Evolutionary conservation across 169 alveolate genomes (phyloP), one percentile per base, ranked within the genome.

Genomic region (Hammondia hammondi): DNA sequence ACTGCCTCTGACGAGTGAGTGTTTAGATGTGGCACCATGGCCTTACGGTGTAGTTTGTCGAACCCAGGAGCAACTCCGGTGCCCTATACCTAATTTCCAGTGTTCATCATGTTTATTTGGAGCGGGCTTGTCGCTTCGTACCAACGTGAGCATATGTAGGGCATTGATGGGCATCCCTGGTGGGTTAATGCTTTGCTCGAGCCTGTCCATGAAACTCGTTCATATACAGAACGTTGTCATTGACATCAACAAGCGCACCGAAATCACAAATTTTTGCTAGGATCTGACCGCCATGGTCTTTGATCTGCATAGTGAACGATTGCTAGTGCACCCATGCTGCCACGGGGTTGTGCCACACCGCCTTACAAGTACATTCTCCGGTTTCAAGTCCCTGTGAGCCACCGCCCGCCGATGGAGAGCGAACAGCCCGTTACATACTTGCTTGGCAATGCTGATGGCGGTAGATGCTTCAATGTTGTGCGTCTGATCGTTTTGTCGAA

Each of bases 101-200:
- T 52, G 43, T 48, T 32, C 32, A 56, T 7, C 21, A 4, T 32
- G 84, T 6, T n/a, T 2, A 14, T 29, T 17, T 67, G 9, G n/a
- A 0, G n/a, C 19, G n/a, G 46, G n/a, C 9, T 12, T 45, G 12
- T 19, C 37, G 67, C 89, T 46, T 12, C 82, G 2, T 35, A 91
- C 94, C 94, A 91, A 12, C 91, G 57, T 3, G 94, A 91, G 91
- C 94, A 91, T 3, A 91, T 91, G 67, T 91, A 91, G 27, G 94
- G 94, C 94, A 91, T 91, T 10, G 94, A 91, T 14, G 56, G 90
- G 24, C n/a, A 52, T 4, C 56, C 32, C 35, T 73, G 37, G 81
- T 35, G 5, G 43, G 43, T 91, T 9, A 91, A 6, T 14, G 61
- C 43, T 45, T 91, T 91, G 94, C 94, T 91, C 45, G 94, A 91